Evolutionary conservation across 1,284 basidiomycete species (phyloP).

Genomic region (Cryptococcus sp.): DNA sequence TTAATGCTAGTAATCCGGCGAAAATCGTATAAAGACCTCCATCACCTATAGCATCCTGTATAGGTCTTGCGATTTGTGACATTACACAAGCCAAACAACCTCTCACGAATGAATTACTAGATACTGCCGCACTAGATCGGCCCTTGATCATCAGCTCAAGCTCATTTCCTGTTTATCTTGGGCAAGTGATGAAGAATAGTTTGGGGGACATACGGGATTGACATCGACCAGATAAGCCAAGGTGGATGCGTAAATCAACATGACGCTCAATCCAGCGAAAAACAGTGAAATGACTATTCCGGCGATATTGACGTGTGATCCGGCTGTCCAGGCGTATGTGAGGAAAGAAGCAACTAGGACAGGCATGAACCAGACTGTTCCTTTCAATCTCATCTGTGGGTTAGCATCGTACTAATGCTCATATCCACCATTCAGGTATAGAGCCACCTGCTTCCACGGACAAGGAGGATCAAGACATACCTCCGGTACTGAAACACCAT

Average conservation of each 20-base stretch:
- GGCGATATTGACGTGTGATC: conserved; percentile 59
- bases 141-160: conserved; percentile 16
- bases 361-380: conserved; percentile 53
- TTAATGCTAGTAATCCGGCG: conserved; percentile 58
- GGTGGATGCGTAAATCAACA: conserved; percentile 41
- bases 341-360: conserved; percentile 53
- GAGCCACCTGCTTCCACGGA: background rate
- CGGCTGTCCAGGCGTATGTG: conserved; percentile 71
- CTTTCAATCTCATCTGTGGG: conserved; percentile 64
- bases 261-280: conserved; percentile 57
- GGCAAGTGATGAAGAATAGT: background rate
- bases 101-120: conserved; percentile 42
- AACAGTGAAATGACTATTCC: conserved; percentile 58
- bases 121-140: conserved; percentile 36
- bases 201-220: conserved; percentile 48
- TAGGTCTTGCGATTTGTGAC: conserved; percentile 43
- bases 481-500: conserved; percentile 63
- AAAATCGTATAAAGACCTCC: conserved; percentile 73
- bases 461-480: conserved; percentile 44
- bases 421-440: no score
- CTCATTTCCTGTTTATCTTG: background rate
- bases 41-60: conserved; percentile 56
- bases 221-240: conserved; percentile 64
- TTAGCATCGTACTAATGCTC: background rate
- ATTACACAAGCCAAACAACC: conserved; percentile 41